Percentiles rank a stretch among this genome's conserved stretches.
Evolutionary conservation across 2,329 filamentous ascomycete species (phyloP).

Genomic region (Paecilomyces dactylethromorphus): DNA sequence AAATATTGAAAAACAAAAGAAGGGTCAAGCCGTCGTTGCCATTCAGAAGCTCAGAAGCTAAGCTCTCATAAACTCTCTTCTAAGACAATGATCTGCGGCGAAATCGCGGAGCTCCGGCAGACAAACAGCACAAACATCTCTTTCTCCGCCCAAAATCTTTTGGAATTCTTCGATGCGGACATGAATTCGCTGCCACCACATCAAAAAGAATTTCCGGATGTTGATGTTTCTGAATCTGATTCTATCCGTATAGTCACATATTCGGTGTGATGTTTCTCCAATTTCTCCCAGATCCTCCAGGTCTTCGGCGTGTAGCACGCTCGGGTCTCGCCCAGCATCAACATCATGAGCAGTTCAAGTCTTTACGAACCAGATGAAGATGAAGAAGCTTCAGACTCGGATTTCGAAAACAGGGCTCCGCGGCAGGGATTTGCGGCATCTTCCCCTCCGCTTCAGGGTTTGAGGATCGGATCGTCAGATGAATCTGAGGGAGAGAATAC

Average conservation of each 20-base stretch:
- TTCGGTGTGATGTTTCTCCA: slow-evolving; percentile 1
- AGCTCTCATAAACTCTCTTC: background rate
- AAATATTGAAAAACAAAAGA: slow-evolving; percentile 11
- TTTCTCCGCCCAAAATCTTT: slow-evolving; percentile 11
- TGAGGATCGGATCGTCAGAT: slow-evolving; percentile 6
- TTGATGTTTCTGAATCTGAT: background rate
- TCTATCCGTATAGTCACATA: background rate
- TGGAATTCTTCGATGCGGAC: slow-evolving; percentile 2
- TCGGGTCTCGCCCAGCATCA: slow-evolving; percentile 44
- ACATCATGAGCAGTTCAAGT: slow-evolving; percentile 32
- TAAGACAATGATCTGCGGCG: background rate
- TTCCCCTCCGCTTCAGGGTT: slow-evolving; percentile 9
- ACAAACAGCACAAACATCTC: slow-evolving; percentile 35
- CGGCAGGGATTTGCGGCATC: slow-evolving; percentile 4
- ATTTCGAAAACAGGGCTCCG: slow-evolving; percentile 9
- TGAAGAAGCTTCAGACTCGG: slow-evolving; percentile 17
- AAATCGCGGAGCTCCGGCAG: slow-evolving; percentile 1
- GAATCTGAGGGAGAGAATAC: background rate
- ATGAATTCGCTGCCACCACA: background rate
- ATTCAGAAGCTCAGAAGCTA: slow-evolving; percentile 1
- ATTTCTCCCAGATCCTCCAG: slow-evolving; percentile 3
- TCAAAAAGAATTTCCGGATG: background rate
- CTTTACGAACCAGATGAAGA: slow-evolving; percentile 26
- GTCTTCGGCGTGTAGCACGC: slow-evolving; percentile 16
- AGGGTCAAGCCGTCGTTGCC: background rate